These are phyloP conservation scores for Dendrobium officinale DNA, from an alignment of 106 monocot species.

Conservation along the genomic window DNA sequence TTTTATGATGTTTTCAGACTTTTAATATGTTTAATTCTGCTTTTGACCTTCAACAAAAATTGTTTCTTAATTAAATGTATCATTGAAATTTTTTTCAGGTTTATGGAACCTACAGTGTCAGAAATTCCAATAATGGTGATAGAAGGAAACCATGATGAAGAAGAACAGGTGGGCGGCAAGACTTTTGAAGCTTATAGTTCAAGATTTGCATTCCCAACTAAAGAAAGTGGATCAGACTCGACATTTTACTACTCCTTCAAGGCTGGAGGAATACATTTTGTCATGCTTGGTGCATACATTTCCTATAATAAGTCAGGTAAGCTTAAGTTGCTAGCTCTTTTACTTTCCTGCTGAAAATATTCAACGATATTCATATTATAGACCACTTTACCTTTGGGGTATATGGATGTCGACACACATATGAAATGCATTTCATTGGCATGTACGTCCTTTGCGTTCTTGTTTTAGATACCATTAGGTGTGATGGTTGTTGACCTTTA, in stretches of 20 bases:
- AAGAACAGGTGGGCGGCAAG: conserved; percentile 48
- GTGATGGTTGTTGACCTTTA: too few species aligned
- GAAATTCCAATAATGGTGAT: conserved; percentile 72
- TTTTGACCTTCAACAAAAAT: background rate
- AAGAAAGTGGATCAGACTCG: conserved; percentile 64
- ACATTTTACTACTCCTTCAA: conserved; percentile 87
- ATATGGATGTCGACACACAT: background rate
- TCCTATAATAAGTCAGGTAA: conserved; percentile 62
- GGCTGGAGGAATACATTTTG: conserved; percentile 82
- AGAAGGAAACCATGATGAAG: conserved; percentile 94
- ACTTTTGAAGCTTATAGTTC: conserved; percentile 76
- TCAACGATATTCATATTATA: background rate
- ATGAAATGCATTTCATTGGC: background rate
- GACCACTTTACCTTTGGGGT: background rate
- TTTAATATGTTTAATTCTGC: background rate
- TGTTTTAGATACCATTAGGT: background rate
- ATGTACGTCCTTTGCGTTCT: background rate
- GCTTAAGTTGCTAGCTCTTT: background rate
- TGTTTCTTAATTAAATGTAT: background rate
- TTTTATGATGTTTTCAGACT: background rate
- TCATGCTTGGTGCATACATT: conserved; percentile 80
- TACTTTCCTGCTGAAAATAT: background rate
- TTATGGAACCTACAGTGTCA: conserved; percentile 72
- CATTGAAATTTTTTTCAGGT: conserved; percentile 26
- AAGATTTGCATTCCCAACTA: conserved; percentile 77